Evolutionary conservation across 2,329 filamentous ascomycete genomes (phyloP).

Genomic region (Colletotrichum zoysiae): DNA sequence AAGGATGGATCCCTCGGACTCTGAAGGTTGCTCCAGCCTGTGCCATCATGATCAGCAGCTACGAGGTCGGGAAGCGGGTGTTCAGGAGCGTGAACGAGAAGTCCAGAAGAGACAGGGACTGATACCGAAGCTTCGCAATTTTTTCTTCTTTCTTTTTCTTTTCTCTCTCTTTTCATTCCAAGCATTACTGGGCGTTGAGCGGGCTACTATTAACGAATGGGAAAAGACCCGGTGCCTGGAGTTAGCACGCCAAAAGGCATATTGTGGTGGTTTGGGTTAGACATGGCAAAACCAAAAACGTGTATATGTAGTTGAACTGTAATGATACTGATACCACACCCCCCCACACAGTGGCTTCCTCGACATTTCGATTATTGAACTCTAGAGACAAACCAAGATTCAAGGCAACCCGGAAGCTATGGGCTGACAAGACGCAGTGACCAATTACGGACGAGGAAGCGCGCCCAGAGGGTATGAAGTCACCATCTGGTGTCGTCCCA

Average conservation of each 20-base stretch:
- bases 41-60: constrained; percentile 99
- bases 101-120: constrained; percentile 43
- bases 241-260: constrained; percentile 33
- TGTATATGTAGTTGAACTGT: constrained; percentile 31
- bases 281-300: constrained; percentile 31
- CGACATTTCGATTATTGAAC: neutral
- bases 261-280: constrained; percentile 22
- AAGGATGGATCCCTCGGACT: constrained; percentile 90
- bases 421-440: constrained; percentile 15
- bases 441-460: constrained; percentile 14
- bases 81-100: constrained; percentile 80
- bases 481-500: constrained; percentile 18
- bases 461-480: constrained; percentile 18
- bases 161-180: neutral
- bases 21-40: constrained; percentile 96
- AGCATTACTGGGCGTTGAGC: constrained; percentile 41
- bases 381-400: neutral
- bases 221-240: constrained; percentile 24
- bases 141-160: neutral
- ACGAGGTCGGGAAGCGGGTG: constrained; percentile 93
- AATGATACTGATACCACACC: constrained; percentile 36
- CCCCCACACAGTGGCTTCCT: neutral
- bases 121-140: constrained; percentile 20
- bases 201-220: constrained; percentile 26
- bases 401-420: neutral